Percentiles rank a stretch among this genome's conserved stretches.
Evolutionary conservation across 2,329 filamentous ascomycete species (phyloP).

Genomic region (Ceratocystis smalleyi): DNA sequence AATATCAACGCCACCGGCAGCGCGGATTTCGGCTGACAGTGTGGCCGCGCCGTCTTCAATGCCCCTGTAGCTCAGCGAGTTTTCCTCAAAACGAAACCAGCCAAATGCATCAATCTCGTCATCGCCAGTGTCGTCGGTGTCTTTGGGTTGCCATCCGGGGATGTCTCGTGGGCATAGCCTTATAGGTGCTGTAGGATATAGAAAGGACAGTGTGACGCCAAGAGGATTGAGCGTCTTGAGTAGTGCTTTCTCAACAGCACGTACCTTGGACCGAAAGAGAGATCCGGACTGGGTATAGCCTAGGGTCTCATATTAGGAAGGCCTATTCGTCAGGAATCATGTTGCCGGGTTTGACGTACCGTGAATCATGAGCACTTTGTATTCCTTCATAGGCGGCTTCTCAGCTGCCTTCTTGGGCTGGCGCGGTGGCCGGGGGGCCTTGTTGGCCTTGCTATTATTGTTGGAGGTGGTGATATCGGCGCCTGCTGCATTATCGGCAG

Average conservation of each 20-base stretch:
- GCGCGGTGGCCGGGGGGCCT: conserved; percentile 10
- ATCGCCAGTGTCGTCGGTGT: conserved; percentile 25
- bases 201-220: conserved; percentile 37
- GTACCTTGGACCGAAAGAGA: conserved; percentile 75
- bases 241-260: conserved; percentile 68
- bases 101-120: conserved; percentile 50
- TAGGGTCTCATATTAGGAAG: conserved; percentile 21
- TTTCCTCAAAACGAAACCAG: conserved; percentile 65
- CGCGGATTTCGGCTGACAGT: conserved; percentile 46
- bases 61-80: conserved; percentile 46
- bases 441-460: not conserved
- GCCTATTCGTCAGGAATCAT: not conserved
- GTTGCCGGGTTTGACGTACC: conserved; percentile 29
- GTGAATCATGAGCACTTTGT: conserved; percentile 66
- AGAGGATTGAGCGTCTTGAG: conserved; percentile 53
- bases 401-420: conserved; percentile 11
- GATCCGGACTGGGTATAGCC: conserved; percentile 83
- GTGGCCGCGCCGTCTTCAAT: conserved; percentile 51
- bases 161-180: conserved; percentile 49
- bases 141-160: conserved; percentile 45
- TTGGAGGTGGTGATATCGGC: not conserved
- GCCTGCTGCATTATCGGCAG: not conserved
- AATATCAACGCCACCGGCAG: conserved; percentile 56
- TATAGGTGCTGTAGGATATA: conserved; percentile 56
- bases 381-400: conserved; percentile 28